Base-by-base conservation (phyloP, 2,329 filamentous ascomycete genomes). In the Capronia coronata region DNA sequence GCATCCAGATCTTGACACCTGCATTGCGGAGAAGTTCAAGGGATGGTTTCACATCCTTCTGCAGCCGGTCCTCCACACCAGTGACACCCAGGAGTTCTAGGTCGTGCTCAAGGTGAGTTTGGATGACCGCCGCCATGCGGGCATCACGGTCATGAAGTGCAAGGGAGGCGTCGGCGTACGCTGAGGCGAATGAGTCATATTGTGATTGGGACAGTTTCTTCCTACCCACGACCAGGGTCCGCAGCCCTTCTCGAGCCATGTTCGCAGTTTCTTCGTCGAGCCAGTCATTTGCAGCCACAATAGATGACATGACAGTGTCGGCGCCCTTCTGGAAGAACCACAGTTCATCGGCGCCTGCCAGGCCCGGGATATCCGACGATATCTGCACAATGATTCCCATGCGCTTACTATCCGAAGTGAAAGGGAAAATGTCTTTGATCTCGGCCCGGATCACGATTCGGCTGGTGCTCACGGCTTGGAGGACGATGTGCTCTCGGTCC, bases 261-360 rank as follows among this genome's bases (percentile, higher is more conserved):
- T 98, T 98, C n/a, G 88, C 87, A 0, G 93, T 97, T 67, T 98
- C 93, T 67, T 98, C 93, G 59, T 98, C 93, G 0, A 98, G 80
- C 94, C 93, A 98, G 71, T 98, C 93, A 63, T 97, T 98, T 14
- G 90, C 82, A 6, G 86, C 87, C 29, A 98, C 93, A 58, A 98
- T 97, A 2, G 84, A 78, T n/a, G 84, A 80, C 94, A 98, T 98
- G 56, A 98, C 91, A 0, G 93, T 97, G 65, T 98, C 94, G 2
- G 93, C 94, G 54, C 93, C 93, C 68, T 98, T 98, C 63, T 98
- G 90, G 64, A 91, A 97, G 70, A 98, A 98, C 86, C 91, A 96
- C 23, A 97, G 91, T 63, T 97, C 91, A 11, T 86, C 82, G 40
- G 75, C 75, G 9, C 23, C 27, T 9, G 54, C 69, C 5, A 65